These are phyloP conservation scores for Pyricularia pennisetigena DNA, from an alignment of 2,329 filamentous ascomycete genomes.

Conservation along the genomic window DNA sequence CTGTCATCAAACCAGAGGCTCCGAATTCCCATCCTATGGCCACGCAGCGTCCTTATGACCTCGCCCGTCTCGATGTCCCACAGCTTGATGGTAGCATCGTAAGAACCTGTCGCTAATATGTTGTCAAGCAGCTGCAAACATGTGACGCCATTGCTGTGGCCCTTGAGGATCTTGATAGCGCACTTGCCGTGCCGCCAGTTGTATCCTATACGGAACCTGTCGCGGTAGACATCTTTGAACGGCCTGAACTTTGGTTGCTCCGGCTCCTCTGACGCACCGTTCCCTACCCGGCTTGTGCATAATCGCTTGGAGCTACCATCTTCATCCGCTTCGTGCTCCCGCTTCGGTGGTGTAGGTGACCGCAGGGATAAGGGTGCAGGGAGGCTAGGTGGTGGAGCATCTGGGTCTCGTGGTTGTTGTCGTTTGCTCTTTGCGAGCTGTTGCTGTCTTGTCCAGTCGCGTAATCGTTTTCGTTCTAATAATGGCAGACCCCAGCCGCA, in stretches of 20 bases:
- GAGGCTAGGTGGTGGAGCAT: conserved; percentile 15
- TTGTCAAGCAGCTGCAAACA: conserved; percentile 68
- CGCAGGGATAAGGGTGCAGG: conserved; percentile 15
- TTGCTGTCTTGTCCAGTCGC: conserved; percentile 79
- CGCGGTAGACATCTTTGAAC: conserved; percentile 97
- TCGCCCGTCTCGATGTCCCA: conserved; percentile 89
- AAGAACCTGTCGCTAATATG: conserved; percentile 82
- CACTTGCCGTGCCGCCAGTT: conserved; percentile 97
- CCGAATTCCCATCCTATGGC: conserved; percentile 75
- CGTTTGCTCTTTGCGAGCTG: conserved; percentile 41
- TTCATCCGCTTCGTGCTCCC: conserved; percentile 24
- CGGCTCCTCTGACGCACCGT: background rate
- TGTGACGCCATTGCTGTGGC: conserved; percentile 76
- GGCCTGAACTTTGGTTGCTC: conserved; percentile 43
- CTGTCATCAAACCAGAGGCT: conserved; percentile 88
- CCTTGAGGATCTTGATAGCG: conserved; percentile 72
- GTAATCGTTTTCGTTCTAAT: conserved; percentile 77
- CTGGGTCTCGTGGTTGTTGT: conserved; percentile 4
- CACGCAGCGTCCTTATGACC: conserved; percentile 72
- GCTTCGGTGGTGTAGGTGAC: conserved; percentile 20
- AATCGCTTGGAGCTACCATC: conserved; percentile 23
- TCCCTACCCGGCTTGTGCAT: conserved; percentile 16
- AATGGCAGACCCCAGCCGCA: conserved; percentile 92
- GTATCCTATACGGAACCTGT: conserved; percentile 84
- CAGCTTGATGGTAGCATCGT: conserved; percentile 90